A percentile compares a stretch with the other conserved stretches of the same genome.
Conservation (phyloP, 441 rosid species). For the Populus hybrid region DNA sequence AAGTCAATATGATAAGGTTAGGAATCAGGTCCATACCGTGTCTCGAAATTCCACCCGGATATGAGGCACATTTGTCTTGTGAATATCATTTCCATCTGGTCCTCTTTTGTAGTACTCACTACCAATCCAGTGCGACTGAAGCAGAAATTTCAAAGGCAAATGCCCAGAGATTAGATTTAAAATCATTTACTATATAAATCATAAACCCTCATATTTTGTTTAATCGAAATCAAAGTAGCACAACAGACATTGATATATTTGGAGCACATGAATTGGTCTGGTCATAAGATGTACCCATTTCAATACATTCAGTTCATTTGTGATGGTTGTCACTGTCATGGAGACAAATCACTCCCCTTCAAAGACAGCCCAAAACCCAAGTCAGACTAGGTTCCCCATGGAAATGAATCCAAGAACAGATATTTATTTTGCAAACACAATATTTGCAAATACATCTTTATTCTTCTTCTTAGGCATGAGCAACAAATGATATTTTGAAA, state of each 20-base stretch:
- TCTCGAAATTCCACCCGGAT: slow-evolving; percentile 93
- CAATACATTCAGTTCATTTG: background rate
- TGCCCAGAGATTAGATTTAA: background rate
- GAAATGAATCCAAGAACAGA: background rate
- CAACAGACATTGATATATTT: background rate
- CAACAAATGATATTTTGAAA: background rate
- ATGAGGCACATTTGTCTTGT: slow-evolving; percentile 92
- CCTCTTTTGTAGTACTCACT: slow-evolving; percentile 90
- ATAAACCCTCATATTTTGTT: background rate
- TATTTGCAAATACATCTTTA: background rate
- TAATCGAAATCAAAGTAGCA: background rate
- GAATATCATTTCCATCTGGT: slow-evolving; percentile 94
- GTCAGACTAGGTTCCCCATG: background rate
- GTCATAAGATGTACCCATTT: background rate
- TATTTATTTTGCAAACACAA: background rate
- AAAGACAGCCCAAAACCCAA: background rate
- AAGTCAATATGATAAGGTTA: background rate
- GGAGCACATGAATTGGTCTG: background rate
- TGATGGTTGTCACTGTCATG: background rate
- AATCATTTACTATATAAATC: background rate
- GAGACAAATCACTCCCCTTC: slow-evolving; percentile 1
- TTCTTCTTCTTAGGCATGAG: background rate
- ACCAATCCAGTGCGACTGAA: slow-evolving; percentile 98
- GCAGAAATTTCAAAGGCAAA: slow-evolving; percentile 10
- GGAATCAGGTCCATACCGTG: slow-evolving; percentile 41